phyloP scores from a whole-genome alignment of 352 stramenopile species.

The Globisporangium cystogenes region DNA sequence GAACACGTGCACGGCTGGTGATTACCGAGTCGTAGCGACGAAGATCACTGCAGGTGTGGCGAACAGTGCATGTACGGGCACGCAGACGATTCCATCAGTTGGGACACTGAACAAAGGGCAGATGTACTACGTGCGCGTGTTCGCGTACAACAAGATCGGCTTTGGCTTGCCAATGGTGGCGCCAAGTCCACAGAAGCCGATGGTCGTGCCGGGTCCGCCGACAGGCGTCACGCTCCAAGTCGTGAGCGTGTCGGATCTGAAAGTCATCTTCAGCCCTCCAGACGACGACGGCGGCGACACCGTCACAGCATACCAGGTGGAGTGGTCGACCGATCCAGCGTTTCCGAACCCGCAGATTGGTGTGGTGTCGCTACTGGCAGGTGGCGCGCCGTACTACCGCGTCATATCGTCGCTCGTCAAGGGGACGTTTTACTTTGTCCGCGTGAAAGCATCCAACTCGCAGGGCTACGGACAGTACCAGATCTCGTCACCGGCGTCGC shows the following conservation, averaged over 20 bases:
- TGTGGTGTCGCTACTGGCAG: conserved; percentile 45
- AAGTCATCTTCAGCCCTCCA: conserved; percentile 87
- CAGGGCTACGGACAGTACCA: conserved; percentile 78
- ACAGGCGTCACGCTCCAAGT: conserved; percentile 71
- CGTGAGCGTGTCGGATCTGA: conserved; percentile 76
- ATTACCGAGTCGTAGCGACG: conserved; percentile 41
- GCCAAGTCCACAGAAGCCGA: conserved; percentile 58
- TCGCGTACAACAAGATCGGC: conserved; percentile 93
- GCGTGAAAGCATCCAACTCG: conserved; percentile 62
- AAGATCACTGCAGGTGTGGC: conserved; percentile 66
- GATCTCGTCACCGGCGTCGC: conserved; percentile 77
- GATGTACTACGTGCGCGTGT: conserved; percentile 93
- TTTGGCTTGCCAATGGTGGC: conserved; percentile 73
- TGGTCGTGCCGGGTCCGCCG: conserved; percentile 68
- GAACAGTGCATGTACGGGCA: conserved; percentile 73
- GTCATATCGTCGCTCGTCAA: conserved; percentile 59
- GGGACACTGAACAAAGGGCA: conserved; percentile 84
- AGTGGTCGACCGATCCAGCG: conserved; percentile 80
- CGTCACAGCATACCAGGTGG: conserved; percentile 89
- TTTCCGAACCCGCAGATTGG: conserved; percentile 58
- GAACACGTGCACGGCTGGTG: conserved; percentile 17
- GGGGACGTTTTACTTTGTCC: conserved; percentile 67
- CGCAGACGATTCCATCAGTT: conserved; percentile 62
- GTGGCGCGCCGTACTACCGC: conserved; percentile 46
- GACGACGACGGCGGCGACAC: conserved; percentile 79